Evolutionary conservation across 306 rosid species (phyloP).

Genomic region (Rubus parviflorus): DNA sequence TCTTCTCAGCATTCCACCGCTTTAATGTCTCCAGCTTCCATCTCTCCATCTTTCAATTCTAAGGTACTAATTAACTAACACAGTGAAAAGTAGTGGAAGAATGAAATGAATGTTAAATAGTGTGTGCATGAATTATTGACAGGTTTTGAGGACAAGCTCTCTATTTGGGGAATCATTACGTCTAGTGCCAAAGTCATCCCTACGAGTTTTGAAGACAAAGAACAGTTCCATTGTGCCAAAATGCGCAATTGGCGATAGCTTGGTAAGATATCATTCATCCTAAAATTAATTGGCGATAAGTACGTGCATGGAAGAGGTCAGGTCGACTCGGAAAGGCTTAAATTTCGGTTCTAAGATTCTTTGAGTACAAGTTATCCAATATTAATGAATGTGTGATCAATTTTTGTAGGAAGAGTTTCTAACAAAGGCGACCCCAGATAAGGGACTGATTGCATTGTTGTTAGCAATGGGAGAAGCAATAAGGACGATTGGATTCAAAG

Average conservation of each 20-base stretch:
- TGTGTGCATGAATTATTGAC: slow-evolving; percentile 22
- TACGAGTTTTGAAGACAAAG: slow-evolving; percentile 55
- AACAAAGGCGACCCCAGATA: slow-evolving; percentile 81
- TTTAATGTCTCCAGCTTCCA: slow-evolving; percentile 29
- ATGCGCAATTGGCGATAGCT: slow-evolving; percentile 86
- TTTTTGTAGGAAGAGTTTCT: slow-evolving; percentile 78
- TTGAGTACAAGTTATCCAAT: background rate
- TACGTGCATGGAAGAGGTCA: background rate
- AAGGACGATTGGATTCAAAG: slow-evolving; percentile 92
- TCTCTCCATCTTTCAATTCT: slow-evolving; percentile 38
- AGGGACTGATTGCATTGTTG: slow-evolving; percentile 79
- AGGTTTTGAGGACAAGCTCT: slow-evolving; percentile 80
- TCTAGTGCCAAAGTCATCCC: slow-evolving; percentile 58
- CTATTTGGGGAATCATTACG: slow-evolving; percentile 80
- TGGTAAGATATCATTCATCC: slow-evolving; percentile 54
- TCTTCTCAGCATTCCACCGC: slow-evolving; percentile 33
- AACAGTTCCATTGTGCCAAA: slow-evolving; percentile 48
- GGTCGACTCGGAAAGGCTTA: background rate
- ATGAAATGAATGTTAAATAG: background rate
- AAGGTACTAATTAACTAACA: slow-evolving; percentile 19
- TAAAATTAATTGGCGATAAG: background rate
- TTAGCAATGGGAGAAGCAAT: slow-evolving; percentile 90
- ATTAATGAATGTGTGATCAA: slow-evolving; percentile 9
- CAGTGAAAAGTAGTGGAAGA: background rate
- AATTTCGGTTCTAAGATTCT: background rate